These are phyloP conservation scores for Colletotrichum sp. DNA, from an alignment of 2,329 filamentous ascomycete species.

Conservation along the genomic window DNA sequence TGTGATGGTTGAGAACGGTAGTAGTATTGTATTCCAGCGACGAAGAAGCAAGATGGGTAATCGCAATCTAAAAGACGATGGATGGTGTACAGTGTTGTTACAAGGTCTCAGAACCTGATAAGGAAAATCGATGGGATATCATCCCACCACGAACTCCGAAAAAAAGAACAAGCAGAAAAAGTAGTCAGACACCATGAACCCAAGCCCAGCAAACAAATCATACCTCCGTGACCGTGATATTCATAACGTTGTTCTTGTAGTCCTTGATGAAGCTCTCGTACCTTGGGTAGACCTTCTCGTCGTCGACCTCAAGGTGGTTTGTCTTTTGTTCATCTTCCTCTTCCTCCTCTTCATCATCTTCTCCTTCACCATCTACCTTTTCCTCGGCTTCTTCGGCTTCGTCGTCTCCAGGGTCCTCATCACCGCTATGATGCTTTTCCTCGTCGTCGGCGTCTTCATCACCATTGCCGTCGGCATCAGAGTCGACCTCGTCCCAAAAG, in stretches of 20 bases:
- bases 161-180: not conserved
- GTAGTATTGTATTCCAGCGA: not conserved
- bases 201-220: not conserved
- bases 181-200: not conserved
- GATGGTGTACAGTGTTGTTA: not conserved
- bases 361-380: not conserved
- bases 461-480: not conserved
- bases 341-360: not conserved
- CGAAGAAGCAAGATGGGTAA: not conserved
- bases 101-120: not conserved
- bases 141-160: not conserved
- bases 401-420: not conserved
- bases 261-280: slow-evolving; percentile 21
- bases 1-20: not conserved
- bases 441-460: not conserved
- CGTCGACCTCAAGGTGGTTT: not conserved
- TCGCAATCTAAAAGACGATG: not conserved
- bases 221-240: slow-evolving; percentile 3
- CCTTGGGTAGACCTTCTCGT: not conserved
- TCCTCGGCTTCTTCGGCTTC: not conserved
- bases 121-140: not conserved
- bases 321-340: not conserved
- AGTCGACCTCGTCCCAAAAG: slow-evolving; percentile 3
- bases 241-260: slow-evolving; percentile 15
- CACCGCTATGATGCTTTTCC: not conserved